phyloP scores from a whole-genome alignment of 495 filamentous ascomycete species.

The Thozetella sp. region DNA sequence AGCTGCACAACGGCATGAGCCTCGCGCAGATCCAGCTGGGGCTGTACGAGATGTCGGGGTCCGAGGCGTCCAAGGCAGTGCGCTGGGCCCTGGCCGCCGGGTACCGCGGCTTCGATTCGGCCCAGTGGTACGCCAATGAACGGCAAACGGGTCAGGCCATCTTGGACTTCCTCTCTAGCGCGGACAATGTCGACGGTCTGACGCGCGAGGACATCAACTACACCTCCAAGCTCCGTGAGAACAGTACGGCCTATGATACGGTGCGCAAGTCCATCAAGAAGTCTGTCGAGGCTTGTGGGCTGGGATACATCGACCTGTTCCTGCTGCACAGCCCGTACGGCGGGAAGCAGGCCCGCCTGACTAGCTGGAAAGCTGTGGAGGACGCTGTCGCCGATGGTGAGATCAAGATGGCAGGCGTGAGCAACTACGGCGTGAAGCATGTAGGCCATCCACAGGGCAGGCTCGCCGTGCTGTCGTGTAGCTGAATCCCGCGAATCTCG shows the following conservation, averaged over 20 bases:
- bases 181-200: conserved; percentile 39
- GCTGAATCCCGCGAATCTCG: too few relatives aligned
- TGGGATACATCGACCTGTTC: conserved; percentile 74
- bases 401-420: conserved; percentile 62
- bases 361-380: conserved; percentile 67
- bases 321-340: conserved; percentile 69
- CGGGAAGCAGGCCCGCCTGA: conserved; percentile 56
- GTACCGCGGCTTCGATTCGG: conserved; percentile 58
- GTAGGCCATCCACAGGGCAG: too few relatives aligned
- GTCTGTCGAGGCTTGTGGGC: conserved; percentile 52
- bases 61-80: conserved; percentile 48
- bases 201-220: conserved; percentile 64
- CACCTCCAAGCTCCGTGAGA: conserved; percentile 66
- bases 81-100: conserved; percentile 49
- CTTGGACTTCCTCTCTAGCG: conserved; percentile 41
- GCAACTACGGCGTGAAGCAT: conserved; percentile 70
- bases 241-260: conserved; percentile 53
- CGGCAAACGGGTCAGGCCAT: conserved; percentile 60
- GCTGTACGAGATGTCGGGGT: conserved; percentile 61
- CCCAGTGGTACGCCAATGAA: conserved; percentile 67
- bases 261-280: conserved; percentile 57
- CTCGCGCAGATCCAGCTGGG: conserved; percentile 71
- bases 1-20: conserved; percentile 58
- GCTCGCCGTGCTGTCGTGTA: background rate
- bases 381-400: conserved; percentile 64